Evolutionary conservation across 495 filamentous ascomycete species (phyloP).

Genomic region (Penicillium cataractarum): DNA sequence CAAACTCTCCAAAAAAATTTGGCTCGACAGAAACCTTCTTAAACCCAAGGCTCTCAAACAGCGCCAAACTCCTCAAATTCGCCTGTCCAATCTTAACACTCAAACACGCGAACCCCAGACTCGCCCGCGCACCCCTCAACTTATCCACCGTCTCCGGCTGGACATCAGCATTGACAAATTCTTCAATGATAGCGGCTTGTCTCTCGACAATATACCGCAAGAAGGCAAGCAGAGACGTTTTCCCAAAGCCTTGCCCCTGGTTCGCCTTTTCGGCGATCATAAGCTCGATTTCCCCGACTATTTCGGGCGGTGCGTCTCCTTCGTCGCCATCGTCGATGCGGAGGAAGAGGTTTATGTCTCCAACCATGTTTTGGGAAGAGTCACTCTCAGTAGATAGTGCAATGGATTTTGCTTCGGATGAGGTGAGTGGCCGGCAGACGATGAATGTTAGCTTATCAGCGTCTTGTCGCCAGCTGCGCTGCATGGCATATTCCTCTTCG

Average conservation of each 20-base stretch:
- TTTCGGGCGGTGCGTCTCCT: constrained; percentile 38
- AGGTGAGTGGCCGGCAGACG: constrained; percentile 35
- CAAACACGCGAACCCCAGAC: constrained; percentile 41
- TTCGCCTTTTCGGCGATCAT: constrained; percentile 73
- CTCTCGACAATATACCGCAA: constrained; percentile 62
- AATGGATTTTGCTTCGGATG: background rate
- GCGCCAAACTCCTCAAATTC: constrained; percentile 57
- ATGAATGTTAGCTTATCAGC: constrained; percentile 58
- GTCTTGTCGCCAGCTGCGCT: constrained; percentile 76
- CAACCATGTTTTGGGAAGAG: constrained; percentile 64
- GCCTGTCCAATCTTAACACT: constrained; percentile 62
- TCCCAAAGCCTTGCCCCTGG: constrained; percentile 67
- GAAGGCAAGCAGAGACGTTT: constrained; percentile 67
- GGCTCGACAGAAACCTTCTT: constrained; percentile 45
- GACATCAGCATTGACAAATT: constrained; percentile 52
- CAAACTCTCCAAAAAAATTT: constrained; percentile 72
- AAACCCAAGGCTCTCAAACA: constrained; percentile 66
- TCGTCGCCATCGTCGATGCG: constrained; percentile 53
- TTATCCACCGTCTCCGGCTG: constrained; percentile 21
- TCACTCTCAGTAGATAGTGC: constrained; percentile 51
- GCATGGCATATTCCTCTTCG: constrained; percentile 83
- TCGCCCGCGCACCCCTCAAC: constrained; percentile 8
- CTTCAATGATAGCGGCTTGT: constrained; percentile 54
- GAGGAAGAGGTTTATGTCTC: constrained; percentile 88
- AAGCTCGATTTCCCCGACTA: constrained; percentile 80